phyloP scores from a whole-genome alignment of 1,284 basidiomycete species.

The Cryptococcus sp. region DNA sequence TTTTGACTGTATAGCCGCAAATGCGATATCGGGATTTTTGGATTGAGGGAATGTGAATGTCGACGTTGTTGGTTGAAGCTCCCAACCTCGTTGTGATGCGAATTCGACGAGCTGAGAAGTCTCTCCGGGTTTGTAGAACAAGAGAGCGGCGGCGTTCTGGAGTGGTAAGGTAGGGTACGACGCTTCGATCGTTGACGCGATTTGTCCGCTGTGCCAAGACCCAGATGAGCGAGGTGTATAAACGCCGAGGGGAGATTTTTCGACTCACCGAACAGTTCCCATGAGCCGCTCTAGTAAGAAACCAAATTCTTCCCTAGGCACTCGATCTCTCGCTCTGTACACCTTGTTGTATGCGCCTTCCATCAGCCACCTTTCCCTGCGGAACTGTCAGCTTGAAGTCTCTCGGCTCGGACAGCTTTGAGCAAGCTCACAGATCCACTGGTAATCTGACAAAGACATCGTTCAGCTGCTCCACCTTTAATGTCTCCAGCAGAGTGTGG shows the following conservation, averaged over 20 bases:
- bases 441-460: conserved; percentile 82
- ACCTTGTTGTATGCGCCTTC: conserved; percentile 98
- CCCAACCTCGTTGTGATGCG: conserved; percentile 47
- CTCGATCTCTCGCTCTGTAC: conserved; percentile 89
- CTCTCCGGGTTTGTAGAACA: conserved; percentile 52
- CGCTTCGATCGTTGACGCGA: conserved; percentile 52
- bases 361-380: conserved; percentile 90
- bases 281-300: conserved; percentile 51
- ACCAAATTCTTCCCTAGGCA: conserved; percentile 50
- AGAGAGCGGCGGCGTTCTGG: conserved; percentile 45
- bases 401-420: not conserved
- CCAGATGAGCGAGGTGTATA: not conserved
- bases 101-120: conserved; percentile 41
- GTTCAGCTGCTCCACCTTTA: conserved; percentile 63
- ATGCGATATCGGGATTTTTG: conserved; percentile 26
- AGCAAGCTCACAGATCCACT: conserved; percentile 63
- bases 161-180: conserved; percentile 52
- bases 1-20: conserved; percentile 18
- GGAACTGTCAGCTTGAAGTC: conserved; percentile 2
- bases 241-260: not conserved
- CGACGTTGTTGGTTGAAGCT: conserved; percentile 45
- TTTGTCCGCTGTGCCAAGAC: conserved; percentile 36
- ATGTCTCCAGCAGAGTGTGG: conserved; percentile 97
- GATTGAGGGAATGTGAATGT: conserved; percentile 45
- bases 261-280: conserved; percentile 48